Evolutionary conservation across 305 asterid genomes (phyloP).

Genomic region (Ruellia speciosa): DNA sequence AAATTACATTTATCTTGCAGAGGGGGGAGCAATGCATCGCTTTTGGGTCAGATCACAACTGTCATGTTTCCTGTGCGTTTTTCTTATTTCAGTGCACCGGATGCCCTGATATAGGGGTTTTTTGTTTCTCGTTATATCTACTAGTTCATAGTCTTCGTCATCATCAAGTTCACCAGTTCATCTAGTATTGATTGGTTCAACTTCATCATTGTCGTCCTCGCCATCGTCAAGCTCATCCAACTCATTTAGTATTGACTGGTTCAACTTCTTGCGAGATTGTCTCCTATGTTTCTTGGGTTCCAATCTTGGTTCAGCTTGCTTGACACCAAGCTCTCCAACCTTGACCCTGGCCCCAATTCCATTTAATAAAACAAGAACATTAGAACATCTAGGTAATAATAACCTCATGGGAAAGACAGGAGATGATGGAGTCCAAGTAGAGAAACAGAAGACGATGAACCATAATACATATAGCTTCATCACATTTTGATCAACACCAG

Average conservation of each 20-base stretch:
- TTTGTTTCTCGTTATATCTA: constrained; percentile 7
- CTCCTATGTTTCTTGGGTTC: constrained; percentile 83
- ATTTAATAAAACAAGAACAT: constrained; percentile 2
- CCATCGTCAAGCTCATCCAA: constrained; percentile 59
- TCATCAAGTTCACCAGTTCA: not conserved
- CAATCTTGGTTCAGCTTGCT: constrained; percentile 84
- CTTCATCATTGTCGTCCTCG: constrained; percentile 34
- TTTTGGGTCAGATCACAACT: no score
- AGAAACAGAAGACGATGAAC: constrained; percentile 4
- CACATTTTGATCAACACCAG: no score
- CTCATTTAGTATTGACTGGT: constrained; percentile 67
- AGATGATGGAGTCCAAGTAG: not conserved
- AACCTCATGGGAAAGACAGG: not conserved
- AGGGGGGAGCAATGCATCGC: no score
- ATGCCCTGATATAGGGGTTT: constrained; percentile 30
- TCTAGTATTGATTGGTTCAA: constrained; percentile 14
- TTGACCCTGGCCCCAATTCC: constrained; percentile 43
- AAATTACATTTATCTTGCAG: no score
- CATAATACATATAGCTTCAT: not conserved
- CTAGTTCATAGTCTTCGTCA: no score
- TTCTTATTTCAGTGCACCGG: constrained; percentile 31
- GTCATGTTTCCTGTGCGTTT: constrained; percentile 4
- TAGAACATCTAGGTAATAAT: not conserved
- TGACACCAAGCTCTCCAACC: constrained; percentile 66
- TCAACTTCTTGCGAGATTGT: constrained; percentile 75